Percentiles rank a stretch among this genome's conserved stretches.
Conservation (phyloP, 2,329 filamentous ascomycete genomes). For the Mariannaea sp. region DNA sequence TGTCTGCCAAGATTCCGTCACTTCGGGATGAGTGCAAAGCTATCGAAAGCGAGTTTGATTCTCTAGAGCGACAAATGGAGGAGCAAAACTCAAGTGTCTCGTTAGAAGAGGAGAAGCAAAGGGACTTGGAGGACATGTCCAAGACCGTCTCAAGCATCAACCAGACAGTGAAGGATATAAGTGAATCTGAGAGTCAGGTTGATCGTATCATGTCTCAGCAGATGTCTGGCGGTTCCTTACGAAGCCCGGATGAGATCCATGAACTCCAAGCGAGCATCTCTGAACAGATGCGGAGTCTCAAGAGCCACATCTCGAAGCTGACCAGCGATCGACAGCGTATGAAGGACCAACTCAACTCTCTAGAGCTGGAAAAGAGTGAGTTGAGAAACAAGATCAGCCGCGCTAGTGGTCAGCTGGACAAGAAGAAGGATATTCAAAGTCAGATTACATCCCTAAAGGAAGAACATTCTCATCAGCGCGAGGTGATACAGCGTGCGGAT, state of each 20-base stretch:
- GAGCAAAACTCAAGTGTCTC: conserved; percentile 69
- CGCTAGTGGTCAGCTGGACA: conserved; percentile 76
- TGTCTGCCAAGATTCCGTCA: conserved; percentile 72
- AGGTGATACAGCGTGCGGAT: conserved; percentile 71
- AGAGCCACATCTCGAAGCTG: conserved; percentile 68
- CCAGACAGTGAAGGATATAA: conserved; percentile 73
- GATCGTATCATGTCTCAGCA: conserved; percentile 77
- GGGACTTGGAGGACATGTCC: conserved; percentile 75
- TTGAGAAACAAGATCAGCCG: conserved; percentile 72
- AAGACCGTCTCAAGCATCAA: conserved; percentile 78
- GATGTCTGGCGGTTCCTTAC: conserved; percentile 65
- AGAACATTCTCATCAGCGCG: conserved; percentile 69
- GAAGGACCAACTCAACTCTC: conserved; percentile 66
- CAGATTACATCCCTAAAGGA: conserved; percentile 77
- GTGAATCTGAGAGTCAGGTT: conserved; percentile 73
- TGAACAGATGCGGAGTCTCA: conserved; percentile 69
- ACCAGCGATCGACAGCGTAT: conserved; percentile 72
- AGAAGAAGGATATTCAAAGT: conserved; percentile 71
- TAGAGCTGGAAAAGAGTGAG: conserved; percentile 81
- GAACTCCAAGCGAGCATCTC: conserved; percentile 70
- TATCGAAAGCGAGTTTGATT: conserved; percentile 65
- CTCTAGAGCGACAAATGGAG: conserved; percentile 65
- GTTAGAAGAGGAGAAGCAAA: conserved; percentile 66
- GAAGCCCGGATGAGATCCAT: conserved; percentile 83
- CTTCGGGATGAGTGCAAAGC: conserved; percentile 67